Conservation (phyloP, 306 rosid species). For the Cucurbita maxima region DNA sequence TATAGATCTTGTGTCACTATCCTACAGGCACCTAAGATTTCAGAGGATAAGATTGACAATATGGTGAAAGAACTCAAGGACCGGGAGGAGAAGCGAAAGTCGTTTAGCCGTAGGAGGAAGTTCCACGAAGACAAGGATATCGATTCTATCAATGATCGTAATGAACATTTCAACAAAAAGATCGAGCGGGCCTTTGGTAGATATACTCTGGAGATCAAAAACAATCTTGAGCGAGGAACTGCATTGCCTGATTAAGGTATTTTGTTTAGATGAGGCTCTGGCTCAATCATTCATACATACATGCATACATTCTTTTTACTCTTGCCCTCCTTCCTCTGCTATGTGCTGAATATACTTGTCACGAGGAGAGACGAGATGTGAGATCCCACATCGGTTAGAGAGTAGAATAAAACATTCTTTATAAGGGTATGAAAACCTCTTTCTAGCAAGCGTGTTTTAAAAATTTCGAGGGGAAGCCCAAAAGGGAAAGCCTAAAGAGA, state of each 20-base stretch:
- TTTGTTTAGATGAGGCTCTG: not conserved
- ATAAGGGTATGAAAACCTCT: too few species aligned
- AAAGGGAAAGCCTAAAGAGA: too few species aligned
- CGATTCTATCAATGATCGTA: slow-evolving; percentile 92
- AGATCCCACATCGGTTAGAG: too few species aligned
- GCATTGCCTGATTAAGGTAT: slow-evolving; percentile 72
- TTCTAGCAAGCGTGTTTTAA: too few species aligned
- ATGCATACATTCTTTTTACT: not conserved
- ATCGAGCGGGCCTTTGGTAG: slow-evolving; percentile 95
- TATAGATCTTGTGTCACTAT: slow-evolving; percentile 10
- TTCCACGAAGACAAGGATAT: slow-evolving; percentile 94
- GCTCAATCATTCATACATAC: not conserved
- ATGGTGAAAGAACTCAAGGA: slow-evolving; percentile 94
- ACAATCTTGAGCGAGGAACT: slow-evolving; percentile 97
- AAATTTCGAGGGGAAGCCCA: too few species aligned
- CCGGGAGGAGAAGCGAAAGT: slow-evolving; percentile 54
- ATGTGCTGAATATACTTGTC: not conserved
- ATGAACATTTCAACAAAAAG: slow-evolving; percentile 96
- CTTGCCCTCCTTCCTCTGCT: not conserved
- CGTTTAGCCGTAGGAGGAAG: slow-evolving; percentile 82
- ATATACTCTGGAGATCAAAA: slow-evolving; percentile 93
- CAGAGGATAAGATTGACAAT: slow-evolving; percentile 74
- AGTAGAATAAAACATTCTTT: too few species aligned
- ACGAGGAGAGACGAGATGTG: not conserved
- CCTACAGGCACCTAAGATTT: slow-evolving; percentile 53